Conservation (phyloP, 768 basidiomycete species). For the Paxillus rubicundulus region DNA sequence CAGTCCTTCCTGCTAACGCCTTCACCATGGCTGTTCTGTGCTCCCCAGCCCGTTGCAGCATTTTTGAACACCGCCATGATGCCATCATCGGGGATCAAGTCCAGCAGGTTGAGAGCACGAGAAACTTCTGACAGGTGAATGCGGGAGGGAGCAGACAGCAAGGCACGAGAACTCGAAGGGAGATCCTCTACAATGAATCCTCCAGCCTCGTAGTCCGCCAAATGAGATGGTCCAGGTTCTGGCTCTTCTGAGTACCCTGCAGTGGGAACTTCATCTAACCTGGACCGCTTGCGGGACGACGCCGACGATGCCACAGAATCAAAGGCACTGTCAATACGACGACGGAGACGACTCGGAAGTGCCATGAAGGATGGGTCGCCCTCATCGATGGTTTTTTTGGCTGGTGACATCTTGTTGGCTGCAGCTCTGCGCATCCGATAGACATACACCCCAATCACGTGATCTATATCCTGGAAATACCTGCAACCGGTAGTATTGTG, state of each 20-base stretch:
- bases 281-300: background rate
- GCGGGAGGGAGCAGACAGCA: conserved; percentile 14
- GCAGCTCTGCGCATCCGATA: background rate
- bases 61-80: conserved; percentile 70
- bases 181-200: conserved; percentile 32
- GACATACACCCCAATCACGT: background rate
- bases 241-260: conserved; percentile 32
- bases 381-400: background rate
- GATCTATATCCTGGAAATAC: background rate
- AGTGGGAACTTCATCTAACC: conserved; percentile 7
- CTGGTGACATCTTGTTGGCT: conserved; percentile 12
- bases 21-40: conserved; percentile 28
- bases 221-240: conserved; percentile 10
- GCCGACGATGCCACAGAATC: conserved; percentile 24
- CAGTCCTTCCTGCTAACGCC: conserved; percentile 67
- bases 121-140: conserved; percentile 61
- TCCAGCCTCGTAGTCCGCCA: conserved; percentile 21
- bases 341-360: conserved; percentile 42
- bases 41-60: conserved; percentile 71
- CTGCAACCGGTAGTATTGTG: background rate
- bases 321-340: conserved; percentile 54
- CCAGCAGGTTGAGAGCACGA: conserved; percentile 57
- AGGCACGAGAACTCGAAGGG: conserved; percentile 4
- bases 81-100: conserved; percentile 71
- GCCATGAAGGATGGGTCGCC: conserved; percentile 36